Evolutionary conservation across 176 grass and related monocot species (phyloP).

Genomic region (Oryza glaberrima): DNA sequence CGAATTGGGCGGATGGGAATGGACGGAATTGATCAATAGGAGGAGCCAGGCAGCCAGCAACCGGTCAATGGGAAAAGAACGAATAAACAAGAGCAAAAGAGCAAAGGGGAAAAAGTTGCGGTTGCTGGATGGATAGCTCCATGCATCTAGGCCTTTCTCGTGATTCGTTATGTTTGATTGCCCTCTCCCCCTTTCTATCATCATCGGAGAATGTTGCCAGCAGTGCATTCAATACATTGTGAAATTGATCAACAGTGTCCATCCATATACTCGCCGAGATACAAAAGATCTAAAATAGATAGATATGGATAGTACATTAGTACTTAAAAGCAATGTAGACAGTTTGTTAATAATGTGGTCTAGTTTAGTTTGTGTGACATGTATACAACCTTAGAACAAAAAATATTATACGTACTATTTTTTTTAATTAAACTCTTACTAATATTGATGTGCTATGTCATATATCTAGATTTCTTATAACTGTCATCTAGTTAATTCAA

Average conservation of each 20-base stretch:
- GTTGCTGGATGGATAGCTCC: constrained; percentile 15
- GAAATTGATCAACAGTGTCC: not conserved
- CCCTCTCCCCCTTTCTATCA: constrained; percentile 13
- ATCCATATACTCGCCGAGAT: not conserved
- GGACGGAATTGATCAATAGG: not conserved
- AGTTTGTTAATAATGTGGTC: no score
- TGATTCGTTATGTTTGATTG: constrained; percentile 62
- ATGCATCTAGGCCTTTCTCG: constrained; percentile 42
- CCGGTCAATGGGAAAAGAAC: constrained; percentile 59
- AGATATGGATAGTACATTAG: no score
- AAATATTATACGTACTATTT: no score
- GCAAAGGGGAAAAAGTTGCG: constrained; percentile 42
- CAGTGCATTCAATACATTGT: not conserved
- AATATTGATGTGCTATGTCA: no score
- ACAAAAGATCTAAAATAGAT: no score
- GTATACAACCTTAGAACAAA: not conserved
- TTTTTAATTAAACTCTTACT: no score
- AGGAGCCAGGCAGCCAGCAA: not conserved
- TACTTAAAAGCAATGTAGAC: no score
- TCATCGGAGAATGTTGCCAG: constrained; percentile 23
- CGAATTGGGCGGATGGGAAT: constrained; percentile 38
- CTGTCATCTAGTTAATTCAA: no score
- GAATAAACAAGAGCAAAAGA: constrained; percentile 42
- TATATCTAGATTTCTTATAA: no score
- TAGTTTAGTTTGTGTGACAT: no score